Conservation (phyloP, 2,329 filamentous ascomycete species). For the Monilinia fructigena region DNA sequence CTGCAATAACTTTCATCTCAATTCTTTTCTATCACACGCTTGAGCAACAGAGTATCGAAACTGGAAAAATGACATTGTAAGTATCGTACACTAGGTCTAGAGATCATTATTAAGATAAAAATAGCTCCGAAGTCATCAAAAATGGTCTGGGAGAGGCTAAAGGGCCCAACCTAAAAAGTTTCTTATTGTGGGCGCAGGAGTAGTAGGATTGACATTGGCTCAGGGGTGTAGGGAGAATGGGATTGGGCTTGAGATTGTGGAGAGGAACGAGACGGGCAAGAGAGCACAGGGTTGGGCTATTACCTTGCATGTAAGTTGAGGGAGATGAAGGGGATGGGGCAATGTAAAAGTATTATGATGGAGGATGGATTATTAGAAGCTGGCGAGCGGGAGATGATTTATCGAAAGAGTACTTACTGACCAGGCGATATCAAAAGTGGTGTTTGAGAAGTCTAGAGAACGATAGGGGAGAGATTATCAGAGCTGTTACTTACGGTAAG, state of each 20-base stretch:
- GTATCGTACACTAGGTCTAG: background rate
- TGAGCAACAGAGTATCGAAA: too few species aligned
- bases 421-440: constrained; percentile 43
- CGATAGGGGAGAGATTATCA: constrained; percentile 31
- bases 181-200: constrained; percentile 21
- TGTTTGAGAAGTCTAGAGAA: constrained; percentile 44
- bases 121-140: background rate
- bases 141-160: background rate
- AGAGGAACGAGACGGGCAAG: constrained; percentile 39
- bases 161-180: background rate
- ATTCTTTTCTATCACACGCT: too few species aligned
- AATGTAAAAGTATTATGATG: background rate
- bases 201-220: constrained; percentile 23
- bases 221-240: constrained; percentile 22
- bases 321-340: background rate
- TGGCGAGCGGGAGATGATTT: background rate
- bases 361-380: background rate
- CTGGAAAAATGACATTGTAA: background rate
- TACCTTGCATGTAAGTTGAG: constrained; percentile 48
- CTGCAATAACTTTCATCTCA: too few species aligned
- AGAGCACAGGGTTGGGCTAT: constrained; percentile 56
- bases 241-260: constrained; percentile 35
- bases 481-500: constrained; percentile 30
- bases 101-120: background rate
- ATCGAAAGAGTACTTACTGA: background rate